Base-by-base conservation (phyloP, 129 eudicot species). In the sunflower (Helianthus annuus) region DNA sequence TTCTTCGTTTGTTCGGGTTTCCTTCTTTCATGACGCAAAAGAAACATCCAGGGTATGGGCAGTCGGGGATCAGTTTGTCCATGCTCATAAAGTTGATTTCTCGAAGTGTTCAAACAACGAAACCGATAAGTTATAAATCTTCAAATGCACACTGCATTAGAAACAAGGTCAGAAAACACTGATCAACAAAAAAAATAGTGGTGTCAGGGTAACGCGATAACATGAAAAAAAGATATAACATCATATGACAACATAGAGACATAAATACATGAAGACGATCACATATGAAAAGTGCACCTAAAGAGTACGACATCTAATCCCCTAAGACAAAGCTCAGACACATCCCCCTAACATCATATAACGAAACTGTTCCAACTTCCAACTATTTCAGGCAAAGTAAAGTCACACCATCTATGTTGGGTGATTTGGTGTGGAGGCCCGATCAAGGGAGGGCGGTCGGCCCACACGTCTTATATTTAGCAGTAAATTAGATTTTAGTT, bases 21-120 rank as follows among this genome's bases (percentile, higher is more conserved):
- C 83, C 96, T 85, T 94, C 98, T 81, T 94, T 90, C 98, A 94
- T 94, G 24, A 94, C 98, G 79, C 98, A 94, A 73, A 94, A 94
- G 76, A 94, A 94, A 75, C 98, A 94, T 73, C 98, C 97, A 13
- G 98, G 98, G 79, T 90, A 90, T 61, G 98, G 97, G 79, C 98
- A 94, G 73, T 94, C 97, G 4, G 83, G 70, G 75, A 88, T 78
- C 24, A 64, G 81, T 81, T 94, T 94, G 44, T 94, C 98, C 98
- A 94, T 94, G 80, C 59, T 83, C 74, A 69, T 70, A 70, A 14
- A 45, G 15, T 38, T 71, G 14, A 66, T 12, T 46, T 8, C 54
- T 60, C 70, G 12, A 36, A 44, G 42, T 27, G 71, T 36, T 62
- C 24, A 70, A 73, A 78, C 63, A 61, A 74, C 81, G 70, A 55